Conservation (phyloP, 1,139 yeast genomes). For the Spathaspora sp. region DNA sequence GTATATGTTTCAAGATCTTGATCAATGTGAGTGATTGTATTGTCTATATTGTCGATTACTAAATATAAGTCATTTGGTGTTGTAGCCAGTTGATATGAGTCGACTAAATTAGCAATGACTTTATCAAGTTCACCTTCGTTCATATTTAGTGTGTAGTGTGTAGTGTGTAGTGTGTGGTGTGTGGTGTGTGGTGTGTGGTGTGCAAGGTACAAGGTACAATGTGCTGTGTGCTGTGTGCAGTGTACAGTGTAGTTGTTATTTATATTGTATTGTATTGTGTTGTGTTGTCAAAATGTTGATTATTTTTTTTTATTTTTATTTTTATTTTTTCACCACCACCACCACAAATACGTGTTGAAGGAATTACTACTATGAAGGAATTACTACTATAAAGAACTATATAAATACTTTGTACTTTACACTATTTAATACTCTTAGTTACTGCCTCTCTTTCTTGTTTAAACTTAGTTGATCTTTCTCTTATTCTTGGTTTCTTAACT, state of each 20-base stretch:
- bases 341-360: too few relatives aligned
- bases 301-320: too few relatives aligned
- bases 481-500: slow-evolving; percentile 65
- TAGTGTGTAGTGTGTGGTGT: too few relatives aligned
- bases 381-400: too few relatives aligned
- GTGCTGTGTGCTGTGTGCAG: too few relatives aligned
- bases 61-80: slow-evolving; percentile 16
- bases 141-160: slow-evolving; percentile 3
- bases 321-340: too few relatives aligned
- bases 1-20: slow-evolving; percentile 27
- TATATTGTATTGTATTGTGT: too few relatives aligned
- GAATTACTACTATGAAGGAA: too few relatives aligned
- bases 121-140: slow-evolving; percentile 9
- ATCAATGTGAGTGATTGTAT: slow-evolving; percentile 12
- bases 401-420: too few relatives aligned
- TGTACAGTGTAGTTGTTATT: not conserved
- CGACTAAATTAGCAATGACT: slow-evolving; percentile 8
- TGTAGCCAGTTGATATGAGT: slow-evolving; percentile 10
- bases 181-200: too few relatives aligned
- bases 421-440: slow-evolving; percentile 6
- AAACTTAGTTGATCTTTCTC: slow-evolving; percentile 64
- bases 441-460: slow-evolving; percentile 37
- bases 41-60: slow-evolving; percentile 17
- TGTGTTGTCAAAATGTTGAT: too few relatives aligned
- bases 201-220: too few relatives aligned